These are phyloP conservation scores for Boletus subcaerulescens DNA, from an alignment of 768 basidiomycete genomes.

Conservation along the genomic window DNA sequence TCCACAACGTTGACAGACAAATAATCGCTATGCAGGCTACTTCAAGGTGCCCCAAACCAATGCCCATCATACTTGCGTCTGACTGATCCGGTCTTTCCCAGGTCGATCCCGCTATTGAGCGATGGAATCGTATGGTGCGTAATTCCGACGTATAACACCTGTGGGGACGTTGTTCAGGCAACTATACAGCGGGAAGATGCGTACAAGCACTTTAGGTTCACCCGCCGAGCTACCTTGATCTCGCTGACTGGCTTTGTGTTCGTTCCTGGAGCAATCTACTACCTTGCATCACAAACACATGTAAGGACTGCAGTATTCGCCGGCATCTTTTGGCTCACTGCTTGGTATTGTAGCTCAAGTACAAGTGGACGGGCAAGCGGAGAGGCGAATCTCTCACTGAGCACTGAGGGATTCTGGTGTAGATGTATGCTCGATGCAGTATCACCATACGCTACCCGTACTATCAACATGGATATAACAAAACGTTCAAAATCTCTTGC, in stretches of 20 bases:
- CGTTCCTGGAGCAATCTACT: conserved; percentile 54
- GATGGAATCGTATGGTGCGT: conserved; percentile 59
- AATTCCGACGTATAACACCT: conserved; percentile 5
- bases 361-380: conserved; percentile 53
- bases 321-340: conserved; percentile 5
- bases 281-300: conserved; percentile 40
- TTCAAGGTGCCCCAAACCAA: conserved; percentile 45
- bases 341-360: conserved; percentile 40
- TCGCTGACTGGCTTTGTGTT: conserved; percentile 60
- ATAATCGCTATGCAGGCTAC: conserved; percentile 40
- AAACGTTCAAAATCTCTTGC: conserved; percentile 64
- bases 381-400: conserved; percentile 42
- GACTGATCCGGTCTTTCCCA: conserved; percentile 8
- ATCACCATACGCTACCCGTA: neutral
- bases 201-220: conserved; percentile 84
- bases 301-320: conserved; percentile 34
- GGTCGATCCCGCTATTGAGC: conserved; percentile 58
- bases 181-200: conserved; percentile 69
- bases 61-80: neutral
- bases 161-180: neutral
- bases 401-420: conserved; percentile 11
- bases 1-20: conserved; percentile 12
- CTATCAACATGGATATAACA: neutral
- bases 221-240: conserved; percentile 60
- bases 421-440: neutral